These are phyloP conservation scores for Ascochyta koolunga DNA, from an alignment of 2,329 filamentous ascomycete genomes.

Conservation along the genomic window DNA sequence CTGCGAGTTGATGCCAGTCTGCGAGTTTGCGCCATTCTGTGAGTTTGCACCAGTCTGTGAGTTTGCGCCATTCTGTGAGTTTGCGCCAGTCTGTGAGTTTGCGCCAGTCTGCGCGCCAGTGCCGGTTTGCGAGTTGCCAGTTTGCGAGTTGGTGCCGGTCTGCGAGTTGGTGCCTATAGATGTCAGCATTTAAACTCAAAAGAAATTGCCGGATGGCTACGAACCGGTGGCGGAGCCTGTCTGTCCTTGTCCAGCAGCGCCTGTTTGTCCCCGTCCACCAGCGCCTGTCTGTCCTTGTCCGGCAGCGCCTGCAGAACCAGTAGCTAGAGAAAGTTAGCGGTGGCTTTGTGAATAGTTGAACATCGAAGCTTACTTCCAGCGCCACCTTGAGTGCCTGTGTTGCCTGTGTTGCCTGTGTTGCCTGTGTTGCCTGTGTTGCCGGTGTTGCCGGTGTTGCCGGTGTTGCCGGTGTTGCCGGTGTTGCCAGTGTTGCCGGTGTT, in stretches of 20 bases:
- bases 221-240: background rate
- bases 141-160: constrained; percentile 5
- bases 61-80: background rate
- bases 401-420: background rate
- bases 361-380: background rate
- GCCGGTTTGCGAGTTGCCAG: constrained; percentile 8
- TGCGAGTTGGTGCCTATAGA: background rate
- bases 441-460: background rate
- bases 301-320: background rate
- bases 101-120: constrained; percentile 1
- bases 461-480: background rate
- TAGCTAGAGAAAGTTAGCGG: background rate
- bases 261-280: background rate
- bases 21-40: too few species aligned
- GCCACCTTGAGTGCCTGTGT: background rate
- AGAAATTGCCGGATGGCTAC: background rate
- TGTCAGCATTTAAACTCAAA: background rate
- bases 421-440: background rate
- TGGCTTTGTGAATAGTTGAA: background rate
- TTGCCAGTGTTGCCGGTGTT: background rate
- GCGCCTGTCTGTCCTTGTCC: background rate
- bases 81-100: background rate
- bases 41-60: constrained; percentile 1
- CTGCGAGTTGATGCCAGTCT: too few species aligned
- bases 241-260: background rate